Conservation (phyloP, 73 alveolate species). For the Paramecium octaurelia region DNA sequence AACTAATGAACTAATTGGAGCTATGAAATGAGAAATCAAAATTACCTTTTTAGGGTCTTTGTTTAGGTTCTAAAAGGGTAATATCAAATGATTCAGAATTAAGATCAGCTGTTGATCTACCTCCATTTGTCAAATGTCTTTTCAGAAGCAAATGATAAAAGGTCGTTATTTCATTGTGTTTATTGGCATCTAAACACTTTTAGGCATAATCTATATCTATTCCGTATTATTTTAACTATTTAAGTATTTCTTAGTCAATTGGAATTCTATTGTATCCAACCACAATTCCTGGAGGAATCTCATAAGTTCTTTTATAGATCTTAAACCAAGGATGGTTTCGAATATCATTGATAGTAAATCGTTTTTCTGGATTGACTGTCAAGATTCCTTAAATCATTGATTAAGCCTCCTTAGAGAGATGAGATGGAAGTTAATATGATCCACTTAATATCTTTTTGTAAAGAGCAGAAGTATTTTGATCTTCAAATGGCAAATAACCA, state of each 20-base stretch:
- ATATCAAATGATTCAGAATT: slow-evolving; percentile 54
- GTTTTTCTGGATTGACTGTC: slow-evolving; percentile 82
- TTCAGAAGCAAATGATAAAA: slow-evolving; percentile 72
- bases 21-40: not conserved
- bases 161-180: slow-evolving; percentile 77
- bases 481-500: slow-evolving; percentile 92
- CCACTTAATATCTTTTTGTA: slow-evolving; percentile 57
- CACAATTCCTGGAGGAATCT: slow-evolving; percentile 72
- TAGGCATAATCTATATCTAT: slow-evolving; percentile 63
- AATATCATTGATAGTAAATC: slow-evolving; percentile 80
- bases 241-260: slow-evolving; percentile 77
- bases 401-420: slow-evolving; percentile 79
- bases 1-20: slow-evolving; percentile 25
- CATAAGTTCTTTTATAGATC: slow-evolving; percentile 57
- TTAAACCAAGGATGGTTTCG: slow-evolving; percentile 88
- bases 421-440: slow-evolving; percentile 69
- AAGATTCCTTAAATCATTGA: slow-evolving; percentile 79
- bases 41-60: slow-evolving; percentile 53
- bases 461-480: slow-evolving; percentile 43
- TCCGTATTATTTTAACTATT: slow-evolving; percentile 62
- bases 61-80: slow-evolving; percentile 47
- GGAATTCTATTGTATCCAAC: slow-evolving; percentile 87
- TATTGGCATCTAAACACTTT: slow-evolving; percentile 69
- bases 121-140: slow-evolving; percentile 73
- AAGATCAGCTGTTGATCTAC: slow-evolving; percentile 71